A percentile compares a stretch with the other conserved stretches of the same genome.
phyloP scores from a whole-genome alignment of 495 filamentous ascomycete genomes.

The Lasiosphaeria hispida region DNA sequence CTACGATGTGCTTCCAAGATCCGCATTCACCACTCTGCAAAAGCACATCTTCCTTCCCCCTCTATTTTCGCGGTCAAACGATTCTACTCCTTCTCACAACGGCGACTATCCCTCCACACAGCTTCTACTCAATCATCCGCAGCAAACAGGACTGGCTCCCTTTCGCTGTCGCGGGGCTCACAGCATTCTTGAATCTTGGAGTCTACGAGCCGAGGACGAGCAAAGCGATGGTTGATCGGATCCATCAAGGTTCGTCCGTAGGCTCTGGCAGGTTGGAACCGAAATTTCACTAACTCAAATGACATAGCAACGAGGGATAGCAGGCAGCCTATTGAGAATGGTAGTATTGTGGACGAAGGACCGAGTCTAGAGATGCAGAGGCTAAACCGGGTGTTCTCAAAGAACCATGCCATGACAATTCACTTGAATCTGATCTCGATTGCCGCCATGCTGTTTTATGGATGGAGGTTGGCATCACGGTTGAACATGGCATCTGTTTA shows the following conservation, averaged over 20 bases:
- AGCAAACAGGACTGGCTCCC: conserved; percentile 37
- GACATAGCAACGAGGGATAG: conserved; percentile 29
- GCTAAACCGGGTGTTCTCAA: conserved; percentile 45
- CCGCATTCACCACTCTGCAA: conserved; percentile 50
- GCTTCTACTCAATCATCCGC: conserved; percentile 35
- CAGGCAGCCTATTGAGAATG: background rate
- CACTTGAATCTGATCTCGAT: conserved; percentile 55
- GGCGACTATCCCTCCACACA: conserved; percentile 45
- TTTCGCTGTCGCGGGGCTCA: conserved; percentile 38
- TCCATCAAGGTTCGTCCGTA: conserved; percentile 40
- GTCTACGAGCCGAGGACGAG: conserved; percentile 49
- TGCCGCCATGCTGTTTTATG: conserved; percentile 51
- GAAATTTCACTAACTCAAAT: background rate
- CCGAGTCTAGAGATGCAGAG: conserved; percentile 35
- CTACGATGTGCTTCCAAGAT: conserved; percentile 44
- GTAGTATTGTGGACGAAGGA: conserved; percentile 10
- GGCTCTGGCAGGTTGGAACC: background rate
- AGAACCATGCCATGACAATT: conserved; percentile 55
- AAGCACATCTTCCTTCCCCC: conserved; percentile 55
- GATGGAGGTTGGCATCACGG: conserved; percentile 40
- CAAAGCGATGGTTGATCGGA: conserved; percentile 42
- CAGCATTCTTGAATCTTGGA: conserved; percentile 46
- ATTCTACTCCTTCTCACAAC: conserved; percentile 43
- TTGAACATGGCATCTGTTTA: background rate
- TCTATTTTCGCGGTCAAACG: conserved; percentile 51